Conservation (phyloP, 345 rosid genomes). For the Isatis tinctoria region DNA sequence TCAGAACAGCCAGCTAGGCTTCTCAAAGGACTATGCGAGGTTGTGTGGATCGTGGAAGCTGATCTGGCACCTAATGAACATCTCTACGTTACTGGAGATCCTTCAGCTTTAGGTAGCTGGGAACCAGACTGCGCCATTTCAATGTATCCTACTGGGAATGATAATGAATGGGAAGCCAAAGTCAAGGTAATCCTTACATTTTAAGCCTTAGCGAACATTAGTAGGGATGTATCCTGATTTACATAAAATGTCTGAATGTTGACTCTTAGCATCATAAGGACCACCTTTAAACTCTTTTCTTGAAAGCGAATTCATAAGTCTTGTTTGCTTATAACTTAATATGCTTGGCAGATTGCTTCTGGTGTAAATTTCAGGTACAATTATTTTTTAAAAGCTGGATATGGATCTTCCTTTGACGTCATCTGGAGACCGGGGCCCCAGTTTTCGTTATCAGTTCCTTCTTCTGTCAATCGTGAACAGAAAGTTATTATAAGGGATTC, state of each 20-base stretch:
- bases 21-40: constrained; percentile 47
- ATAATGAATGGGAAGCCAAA: constrained; percentile 71
- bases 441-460: constrained; percentile 66
- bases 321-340: constrained; percentile 25
- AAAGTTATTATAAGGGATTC: constrained; percentile 68
- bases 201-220: not conserved
- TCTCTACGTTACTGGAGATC: constrained; percentile 79
- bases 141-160: constrained; percentile 54
- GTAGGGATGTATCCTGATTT: not conserved
- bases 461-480: constrained; percentile 35
- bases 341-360: constrained; percentile 53
- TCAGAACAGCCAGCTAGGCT: constrained; percentile 50
- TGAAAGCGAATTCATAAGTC: not conserved
- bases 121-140: constrained; percentile 66
- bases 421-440: constrained; percentile 88
- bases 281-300: not conserved
- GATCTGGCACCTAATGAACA: constrained; percentile 58
- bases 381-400: constrained; percentile 55
- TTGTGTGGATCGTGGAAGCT: constrained; percentile 81
- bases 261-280: not conserved
- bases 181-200: constrained; percentile 52
- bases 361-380: constrained; percentile 85
- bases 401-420: constrained; percentile 45
- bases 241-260: too few relatives aligned
- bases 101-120: constrained; percentile 72